Base-by-base conservation (phyloP, 768 basidiomycete genomes). In the Trametes meyenii region DNA sequence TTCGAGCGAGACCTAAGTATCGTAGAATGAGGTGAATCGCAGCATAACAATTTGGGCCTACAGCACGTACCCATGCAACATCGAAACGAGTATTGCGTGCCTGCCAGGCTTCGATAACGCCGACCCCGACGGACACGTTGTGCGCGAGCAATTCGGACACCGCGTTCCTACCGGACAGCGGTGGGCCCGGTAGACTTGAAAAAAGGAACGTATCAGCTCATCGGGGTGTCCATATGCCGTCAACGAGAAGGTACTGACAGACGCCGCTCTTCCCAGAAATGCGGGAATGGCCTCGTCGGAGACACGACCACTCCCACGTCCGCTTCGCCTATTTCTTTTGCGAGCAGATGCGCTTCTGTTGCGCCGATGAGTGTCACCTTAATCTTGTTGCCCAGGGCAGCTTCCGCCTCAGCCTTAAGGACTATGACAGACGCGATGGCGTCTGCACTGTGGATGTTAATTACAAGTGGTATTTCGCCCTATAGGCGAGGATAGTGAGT, bases 1-100 rank as follows among this genome's bases (percentile, higher is more conserved):
- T 64, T 59, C 66, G 16, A 58, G 50, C 29, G 62, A 51, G 46
- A 64, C 63, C 70, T 71, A 36, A 33, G 29, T 33, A 8, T 8
- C 29, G 29, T 33, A 8, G 29, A 33, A 33, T 33, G 29, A 33
- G 29, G 29, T 8, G 29, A 33, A 33, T 8, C 8, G 29, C 29
- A 33, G 29, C 29, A 33, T 33, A 33, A 33, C 29, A 8, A 33
- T 3, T 33, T 33, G 29, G 29, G 29, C 29, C 29, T 3, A 8
- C 29, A 33, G 29, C 29, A 61, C 66, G 17, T 63, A 88, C 90
- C 94, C 94, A 96, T 44, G 84, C 90, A 33, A 85, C 74, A 64
- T 96, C 93, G 65, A 94, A 90, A 16, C 89, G 83, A 11, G 89
- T 80, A 69, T 89, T 92, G 24, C 90, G 83, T 7, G 89, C 87